Base-by-base conservation (phyloP, 2,329 filamentous ascomycete species). In the Rutstroemia sydowiana region DNA sequence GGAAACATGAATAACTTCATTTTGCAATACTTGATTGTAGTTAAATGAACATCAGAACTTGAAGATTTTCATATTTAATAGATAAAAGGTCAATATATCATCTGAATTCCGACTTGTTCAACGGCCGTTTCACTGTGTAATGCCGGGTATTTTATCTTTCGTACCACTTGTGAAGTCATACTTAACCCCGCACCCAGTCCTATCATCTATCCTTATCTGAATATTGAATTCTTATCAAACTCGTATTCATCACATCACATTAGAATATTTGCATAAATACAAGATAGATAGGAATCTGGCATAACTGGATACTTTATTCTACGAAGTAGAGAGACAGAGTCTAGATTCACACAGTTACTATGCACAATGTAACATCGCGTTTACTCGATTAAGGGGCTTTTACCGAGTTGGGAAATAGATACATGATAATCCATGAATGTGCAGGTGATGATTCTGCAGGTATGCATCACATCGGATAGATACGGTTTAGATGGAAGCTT, bases 201-300 rank as follows among this genome's bases (percentile, higher is more conserved):
- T 36, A 31, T 36, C 8, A 31, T 6, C 20, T 45, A 31, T 10
- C 23, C 32, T 46, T 51, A 51, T 26, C 23, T 4, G 23, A 4
- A 39, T 4, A 2, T 2, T 16, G 16, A n/a, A 18, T 10, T 39
- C 36, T 9, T n/a, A 18, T 18, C 16, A 39, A 9, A 39, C 20
- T 10, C 16, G 36, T 39, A 16, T 10, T 39, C 20, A 39, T 37
- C 34, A 37, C 5, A 39, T 39, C 5, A 16, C 20, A 4, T 39
- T 10, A 39, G n/a, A n/a, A 20, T 18, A 39, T 14, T 10, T 40
- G 42, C 48, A 30, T 37, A 11, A 40, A 3, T 14, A 32, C 40
- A 30, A 26, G 31, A 46, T 32, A 26, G 31, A 46, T 32, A 51
- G 34, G 42, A 46, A 45, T 32, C 48, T 51, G 13, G 13, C 3